Percentiles rank a stretch among this genome's conserved stretches.
phyloP scores from a whole-genome alignment of 768 basidiomycete species.

The Auriscalpium vulgare region DNA sequence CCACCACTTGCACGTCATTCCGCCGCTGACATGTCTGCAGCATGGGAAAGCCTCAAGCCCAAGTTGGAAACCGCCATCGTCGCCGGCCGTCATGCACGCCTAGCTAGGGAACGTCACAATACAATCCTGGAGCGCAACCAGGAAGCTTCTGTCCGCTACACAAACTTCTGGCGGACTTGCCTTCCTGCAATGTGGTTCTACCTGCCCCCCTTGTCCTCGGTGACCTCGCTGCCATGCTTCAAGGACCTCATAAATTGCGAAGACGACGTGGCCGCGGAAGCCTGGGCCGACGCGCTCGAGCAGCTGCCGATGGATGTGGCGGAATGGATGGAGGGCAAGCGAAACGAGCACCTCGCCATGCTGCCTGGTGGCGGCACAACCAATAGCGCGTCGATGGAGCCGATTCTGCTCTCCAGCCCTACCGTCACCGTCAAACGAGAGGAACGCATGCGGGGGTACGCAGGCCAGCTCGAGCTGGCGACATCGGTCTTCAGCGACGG shows the following conservation, averaged over 20 bases:
- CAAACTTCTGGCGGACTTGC: constrained; percentile 1
- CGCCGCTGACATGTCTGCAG: neutral
- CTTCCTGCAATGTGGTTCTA: constrained; percentile 8
- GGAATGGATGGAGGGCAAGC: constrained; percentile 6
- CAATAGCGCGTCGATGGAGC: neutral
- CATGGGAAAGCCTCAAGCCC: constrained; percentile 6
- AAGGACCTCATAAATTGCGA: constrained; percentile 2
- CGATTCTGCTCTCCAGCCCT: constrained; percentile 4
- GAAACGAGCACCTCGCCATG: neutral
- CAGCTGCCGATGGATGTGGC: constrained; percentile 2
- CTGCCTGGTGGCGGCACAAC: neutral
- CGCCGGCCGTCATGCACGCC: neutral
- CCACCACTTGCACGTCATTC: neutral
- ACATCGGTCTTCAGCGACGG: constrained; percentile 5
- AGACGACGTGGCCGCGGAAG: neutral
- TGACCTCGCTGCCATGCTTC: constrained; percentile 7
- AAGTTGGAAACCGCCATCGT: constrained; percentile 2
- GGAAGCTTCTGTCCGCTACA: neutral
- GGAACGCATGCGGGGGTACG: neutral
- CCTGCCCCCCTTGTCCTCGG: constrained; percentile 4
- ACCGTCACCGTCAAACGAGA: neutral
- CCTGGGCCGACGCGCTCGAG: constrained; percentile 1
- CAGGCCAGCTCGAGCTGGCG: constrained; percentile 10
- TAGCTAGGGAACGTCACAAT: neutral
- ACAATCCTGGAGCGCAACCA: neutral